Evolutionary conservation across 768 basidiomycete species (phyloP).

Genomic region (Trametes punicea): DNA sequence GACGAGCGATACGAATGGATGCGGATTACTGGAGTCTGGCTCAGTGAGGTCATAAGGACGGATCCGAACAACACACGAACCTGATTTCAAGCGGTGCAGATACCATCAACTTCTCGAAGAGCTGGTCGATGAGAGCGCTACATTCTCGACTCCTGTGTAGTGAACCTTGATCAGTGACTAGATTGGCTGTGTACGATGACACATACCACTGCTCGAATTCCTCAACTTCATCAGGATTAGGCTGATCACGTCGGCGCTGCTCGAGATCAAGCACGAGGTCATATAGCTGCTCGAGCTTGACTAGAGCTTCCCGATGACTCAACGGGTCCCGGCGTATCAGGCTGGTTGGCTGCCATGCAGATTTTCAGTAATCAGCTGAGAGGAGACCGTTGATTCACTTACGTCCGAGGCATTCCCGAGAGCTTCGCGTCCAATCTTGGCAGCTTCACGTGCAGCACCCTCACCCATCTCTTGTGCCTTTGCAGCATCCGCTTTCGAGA

Average conservation of each 20-base stretch:
- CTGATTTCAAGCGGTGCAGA: conserved; percentile 92
- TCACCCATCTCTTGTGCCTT: conserved; percentile 38
- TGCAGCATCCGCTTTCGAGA: conserved; percentile 50
- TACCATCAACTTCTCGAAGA: conserved; percentile 84
- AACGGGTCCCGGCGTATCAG: conserved; percentile 70
- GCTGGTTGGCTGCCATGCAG: conserved; percentile 48
- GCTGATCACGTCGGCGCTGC: conserved; percentile 78
- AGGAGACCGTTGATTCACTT: conserved; percentile 17
- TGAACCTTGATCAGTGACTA: not conserved
- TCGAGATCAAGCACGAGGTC: conserved; percentile 82
- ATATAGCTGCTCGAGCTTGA: conserved; percentile 80
- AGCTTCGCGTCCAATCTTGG: conserved; percentile 71
- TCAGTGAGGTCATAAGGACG: not conserved
- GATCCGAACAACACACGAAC: conserved; percentile 40
- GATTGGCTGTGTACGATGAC: not conserved
- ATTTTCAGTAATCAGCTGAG: not conserved
- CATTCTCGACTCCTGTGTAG: conserved; percentile 53
- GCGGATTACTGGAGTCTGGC: conserved; percentile 63
- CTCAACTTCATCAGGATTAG: conserved; percentile 56
- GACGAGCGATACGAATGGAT: conserved; percentile 94
- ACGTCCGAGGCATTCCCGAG: conserved; percentile 59
- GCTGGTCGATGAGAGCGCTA: conserved; percentile 54
- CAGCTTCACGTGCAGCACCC: conserved; percentile 69
- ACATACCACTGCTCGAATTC: conserved; percentile 44
- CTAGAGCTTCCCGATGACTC: conserved; percentile 71